These are phyloP conservation scores for Colletotrichum simmondsii DNA, from an alignment of 2,329 filamentous ascomycete genomes.

Conservation along the genomic window DNA sequence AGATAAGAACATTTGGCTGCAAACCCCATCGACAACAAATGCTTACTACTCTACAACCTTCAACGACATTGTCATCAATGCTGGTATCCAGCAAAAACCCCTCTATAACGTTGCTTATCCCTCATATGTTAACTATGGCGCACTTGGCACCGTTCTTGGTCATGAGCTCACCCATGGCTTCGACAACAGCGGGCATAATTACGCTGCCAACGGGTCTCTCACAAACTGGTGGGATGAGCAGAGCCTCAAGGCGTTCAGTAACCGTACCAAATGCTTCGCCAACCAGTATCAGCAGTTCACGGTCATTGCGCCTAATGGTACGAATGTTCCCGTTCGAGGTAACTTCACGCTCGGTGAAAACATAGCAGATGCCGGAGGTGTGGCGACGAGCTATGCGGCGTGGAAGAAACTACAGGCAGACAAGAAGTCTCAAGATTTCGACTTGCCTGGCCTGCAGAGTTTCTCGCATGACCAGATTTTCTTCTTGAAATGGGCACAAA, in stretches of 20 bases:
- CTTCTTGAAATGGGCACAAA: constrained; percentile 72
- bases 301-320: constrained; percentile 64
- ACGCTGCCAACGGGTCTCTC: constrained; percentile 71
- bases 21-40: constrained; percentile 69
- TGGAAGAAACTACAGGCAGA: constrained; percentile 69
- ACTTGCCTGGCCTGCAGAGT: constrained; percentile 68
- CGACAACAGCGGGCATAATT: constrained; percentile 72
- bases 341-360: constrained; percentile 74
- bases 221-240: constrained; percentile 74
- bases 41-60: constrained; percentile 72
- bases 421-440: constrained; percentile 52
- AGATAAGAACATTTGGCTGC: constrained; percentile 68
- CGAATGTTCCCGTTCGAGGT: constrained; percentile 70
- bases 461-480: constrained; percentile 78
- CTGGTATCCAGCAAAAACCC: constrained; percentile 74
- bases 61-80: constrained; percentile 77
- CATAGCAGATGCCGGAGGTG: constrained; percentile 76
- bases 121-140: constrained; percentile 73
- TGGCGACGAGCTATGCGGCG: constrained; percentile 71
- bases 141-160: constrained; percentile 73
- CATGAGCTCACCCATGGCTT: constrained; percentile 79
- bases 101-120: constrained; percentile 72
- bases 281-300: constrained; percentile 73
- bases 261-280: constrained; percentile 72
- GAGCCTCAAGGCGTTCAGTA: constrained; percentile 67